Evolutionary conservation across 306 rosid species (phyloP).

Genomic region (Arachis stenosperma): DNA sequence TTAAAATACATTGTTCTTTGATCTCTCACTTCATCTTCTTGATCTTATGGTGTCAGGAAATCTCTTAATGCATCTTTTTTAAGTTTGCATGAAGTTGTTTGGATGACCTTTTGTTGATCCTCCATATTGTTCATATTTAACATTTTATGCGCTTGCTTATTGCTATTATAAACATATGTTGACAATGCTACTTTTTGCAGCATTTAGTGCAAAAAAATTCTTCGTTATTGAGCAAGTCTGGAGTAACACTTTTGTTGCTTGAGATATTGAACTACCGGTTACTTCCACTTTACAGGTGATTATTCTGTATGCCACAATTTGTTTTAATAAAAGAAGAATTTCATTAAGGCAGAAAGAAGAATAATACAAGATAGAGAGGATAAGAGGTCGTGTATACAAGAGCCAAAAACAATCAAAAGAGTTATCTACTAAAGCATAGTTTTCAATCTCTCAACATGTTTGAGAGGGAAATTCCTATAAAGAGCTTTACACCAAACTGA

Average conservation of each 20-base stretch:
- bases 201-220: constrained; percentile 85
- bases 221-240: constrained; percentile 87
- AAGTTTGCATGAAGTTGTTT: constrained; percentile 22
- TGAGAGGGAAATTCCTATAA: too few species aligned
- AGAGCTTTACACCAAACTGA: too few species aligned
- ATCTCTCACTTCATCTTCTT: constrained; percentile 31
- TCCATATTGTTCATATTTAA: constrained; percentile 15
- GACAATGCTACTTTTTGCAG: constrained; percentile 52
- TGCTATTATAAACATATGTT: constrained; percentile 30
- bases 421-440: too few species aligned
- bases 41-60: constrained; percentile 18
- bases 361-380: too few species aligned
- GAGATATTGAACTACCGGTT: constrained; percentile 96
- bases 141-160: neutral
- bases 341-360: too few species aligned
- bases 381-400: too few species aligned
- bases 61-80: constrained; percentile 23
- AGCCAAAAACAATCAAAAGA: too few species aligned
- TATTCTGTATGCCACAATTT: constrained; percentile 22
- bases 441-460: too few species aligned
- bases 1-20: constrained; percentile 7
- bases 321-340: neutral
- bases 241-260: constrained; percentile 90
- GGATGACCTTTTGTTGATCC: constrained; percentile 1
- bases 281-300: constrained; percentile 95